Evolutionary conservation across 1,139 yeast genomes (phyloP), one percentile per base, ranked within the genome.

Genomic region (Candida pseudocylindracea): DNA sequence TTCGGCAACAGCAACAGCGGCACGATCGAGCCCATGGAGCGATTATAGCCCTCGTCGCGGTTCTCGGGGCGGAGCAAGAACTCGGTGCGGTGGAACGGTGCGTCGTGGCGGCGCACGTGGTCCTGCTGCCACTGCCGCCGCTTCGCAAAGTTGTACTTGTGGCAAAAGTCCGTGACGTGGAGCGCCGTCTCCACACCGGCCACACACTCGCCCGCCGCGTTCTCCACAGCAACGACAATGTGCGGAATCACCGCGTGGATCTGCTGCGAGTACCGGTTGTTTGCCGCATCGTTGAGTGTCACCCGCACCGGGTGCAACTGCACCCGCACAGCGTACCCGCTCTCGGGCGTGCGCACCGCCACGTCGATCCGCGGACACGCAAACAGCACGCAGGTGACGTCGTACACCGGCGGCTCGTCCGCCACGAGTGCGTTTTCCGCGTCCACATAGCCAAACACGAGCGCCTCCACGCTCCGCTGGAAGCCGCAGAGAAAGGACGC

Each of bases 21-120:
- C 10, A 59, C 49, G 11, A 73, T 60, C n/a, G 68, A 53, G 0
- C 74, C 71, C 41, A 50, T 57, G 2, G 62, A 55, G 15, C 55
- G 53, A 10, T 54, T 48, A 42, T 74, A 78, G 2, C 45, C 44
- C 0, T 50, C 46, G 33, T 61, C 59, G 35, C 70, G 57, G 24
- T 42, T 40, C 12, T 63, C 60, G 10, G 58, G 60, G 8, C 64
- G 63, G 12, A 85, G 50, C 28, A 85, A 48, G 45, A 81, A 83
- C 0, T 92, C 73, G 15, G 71, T 57, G 34, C 98, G 54, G 41
- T 79, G 91, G 41, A 68, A 81, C 0, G 93, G 85, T 0, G 80
- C 78, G 54, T 88, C 98, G 43, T 79, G 78, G 10, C 57, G 42
- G 20, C 67, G 54, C 2, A 83, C 54, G 47, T 79, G 92, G 7